phyloP scores from a whole-genome alignment of 768 basidiomycete species.

The Tulasnella sp. region DNA sequence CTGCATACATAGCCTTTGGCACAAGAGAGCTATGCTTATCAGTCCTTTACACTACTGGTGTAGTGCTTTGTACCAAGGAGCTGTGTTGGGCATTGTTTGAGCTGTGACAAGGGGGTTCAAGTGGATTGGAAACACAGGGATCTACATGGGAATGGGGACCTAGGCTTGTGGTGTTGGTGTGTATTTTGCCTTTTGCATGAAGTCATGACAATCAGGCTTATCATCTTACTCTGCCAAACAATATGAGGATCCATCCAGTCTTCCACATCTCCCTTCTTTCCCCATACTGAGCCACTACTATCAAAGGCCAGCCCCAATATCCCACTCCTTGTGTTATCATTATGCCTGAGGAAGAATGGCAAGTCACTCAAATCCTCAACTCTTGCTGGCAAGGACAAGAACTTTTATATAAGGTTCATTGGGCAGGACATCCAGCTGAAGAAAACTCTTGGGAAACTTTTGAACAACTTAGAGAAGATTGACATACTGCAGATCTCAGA shows the following conservation, averaged over 20 bases:
- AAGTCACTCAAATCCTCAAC: neutral
- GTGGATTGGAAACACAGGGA: too few species aligned
- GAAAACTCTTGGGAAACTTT: neutral
- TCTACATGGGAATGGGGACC: too few species aligned
- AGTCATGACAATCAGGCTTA: too few species aligned
- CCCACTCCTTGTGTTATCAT: neutral
- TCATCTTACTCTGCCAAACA: neutral
- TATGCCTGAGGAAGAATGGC: neutral
- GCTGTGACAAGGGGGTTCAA: too few species aligned
- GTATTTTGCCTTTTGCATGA: too few species aligned
- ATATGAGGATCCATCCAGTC: neutral
- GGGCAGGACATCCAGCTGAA: neutral
- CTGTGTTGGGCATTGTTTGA: too few species aligned
- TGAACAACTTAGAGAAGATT: neutral
- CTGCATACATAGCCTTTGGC: too few species aligned
- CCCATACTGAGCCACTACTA: neutral
- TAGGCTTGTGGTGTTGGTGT: too few species aligned
- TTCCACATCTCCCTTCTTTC: slow-evolving; percentile 1
- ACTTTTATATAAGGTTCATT: neutral
- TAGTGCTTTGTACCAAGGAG: too few species aligned
- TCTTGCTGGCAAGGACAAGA: neutral
- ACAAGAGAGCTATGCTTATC: too few species aligned
- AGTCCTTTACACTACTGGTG: too few species aligned
- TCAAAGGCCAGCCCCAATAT: neutral
- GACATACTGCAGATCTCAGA: too few species aligned